Percentiles rank a stretch among this genome's conserved stretches.
Conservation (phyloP, 1,139 yeast genomes). For the Cylindricascospora bacillispora region DNA sequence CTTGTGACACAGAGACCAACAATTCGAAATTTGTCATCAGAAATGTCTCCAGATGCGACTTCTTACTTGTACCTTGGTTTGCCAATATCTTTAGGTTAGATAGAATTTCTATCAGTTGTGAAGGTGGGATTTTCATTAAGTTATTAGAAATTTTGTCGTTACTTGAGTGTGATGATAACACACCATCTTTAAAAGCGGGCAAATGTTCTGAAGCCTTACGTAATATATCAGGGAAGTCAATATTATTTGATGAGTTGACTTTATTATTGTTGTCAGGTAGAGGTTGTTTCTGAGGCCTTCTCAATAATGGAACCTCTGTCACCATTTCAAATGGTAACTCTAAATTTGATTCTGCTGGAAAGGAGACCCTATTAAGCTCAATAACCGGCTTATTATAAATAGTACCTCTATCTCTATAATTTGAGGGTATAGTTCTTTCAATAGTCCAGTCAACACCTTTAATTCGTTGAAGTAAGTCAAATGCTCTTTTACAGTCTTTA, state of each 20-base stretch:
- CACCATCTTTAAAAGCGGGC: slow-evolving; percentile 36
- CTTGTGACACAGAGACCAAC: slow-evolving; percentile 58
- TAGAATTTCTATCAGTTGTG: slow-evolving; percentile 52
- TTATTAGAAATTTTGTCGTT: slow-evolving; percentile 33
- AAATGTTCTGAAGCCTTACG: slow-evolving; percentile 39
- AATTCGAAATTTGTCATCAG: slow-evolving; percentile 45
- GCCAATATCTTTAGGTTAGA: slow-evolving; percentile 46
- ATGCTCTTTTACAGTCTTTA: slow-evolving; percentile 19
- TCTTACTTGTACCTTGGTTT: slow-evolving; percentile 40
- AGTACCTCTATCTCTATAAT: slow-evolving; percentile 10
- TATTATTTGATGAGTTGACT: slow-evolving; percentile 5
- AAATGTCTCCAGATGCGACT: slow-evolving; percentile 32
- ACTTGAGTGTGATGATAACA: slow-evolving; percentile 27
- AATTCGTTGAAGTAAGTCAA: slow-evolving; percentile 13
- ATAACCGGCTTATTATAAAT: slow-evolving; percentile 8
- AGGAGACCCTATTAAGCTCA: slow-evolving; percentile 20
- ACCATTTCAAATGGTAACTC: slow-evolving; percentile 26
- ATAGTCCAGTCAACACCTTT: slow-evolving; percentile 18
- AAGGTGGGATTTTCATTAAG: slow-evolving; percentile 52
- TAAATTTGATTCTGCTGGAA: slow-evolving; percentile 21
- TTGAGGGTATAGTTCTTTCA: slow-evolving; percentile 18
- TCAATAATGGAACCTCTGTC: slow-evolving; percentile 23
- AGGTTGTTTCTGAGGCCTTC: slow-evolving; percentile 13
- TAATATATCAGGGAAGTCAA: slow-evolving; percentile 32
- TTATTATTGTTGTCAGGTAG: slow-evolving; percentile 5